phyloP scores from a whole-genome alignment of 2,329 filamentous ascomycete species.

The Calonectria crousiana region DNA sequence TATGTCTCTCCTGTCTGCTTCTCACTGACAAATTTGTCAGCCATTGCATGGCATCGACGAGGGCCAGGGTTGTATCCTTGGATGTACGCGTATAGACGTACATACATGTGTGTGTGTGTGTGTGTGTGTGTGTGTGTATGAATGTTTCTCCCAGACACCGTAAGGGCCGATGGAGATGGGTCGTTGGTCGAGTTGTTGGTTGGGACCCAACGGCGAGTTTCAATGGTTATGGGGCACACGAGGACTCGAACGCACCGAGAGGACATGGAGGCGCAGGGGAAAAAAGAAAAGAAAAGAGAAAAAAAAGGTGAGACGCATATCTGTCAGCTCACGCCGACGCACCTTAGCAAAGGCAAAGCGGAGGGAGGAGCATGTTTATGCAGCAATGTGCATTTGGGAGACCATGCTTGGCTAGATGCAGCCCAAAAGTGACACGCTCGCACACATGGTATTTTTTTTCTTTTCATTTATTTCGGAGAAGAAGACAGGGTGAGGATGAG shows the following conservation, averaged over 20 bases:
- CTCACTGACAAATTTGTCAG: not conserved
- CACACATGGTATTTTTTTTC: not conserved
- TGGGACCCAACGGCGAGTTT: not conserved
- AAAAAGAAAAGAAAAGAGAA: too few relatives aligned
- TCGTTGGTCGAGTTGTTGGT: not conserved
- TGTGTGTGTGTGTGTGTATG: not conserved
- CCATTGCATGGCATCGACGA: not conserved
- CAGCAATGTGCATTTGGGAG: not conserved
- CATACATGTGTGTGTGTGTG: not conserved
- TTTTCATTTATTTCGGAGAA: not conserved
- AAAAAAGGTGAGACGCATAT: constrained; percentile 7
- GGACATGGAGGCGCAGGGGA: not conserved
- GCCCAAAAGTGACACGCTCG: not conserved
- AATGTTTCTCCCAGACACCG: not conserved
- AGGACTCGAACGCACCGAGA: not conserved
- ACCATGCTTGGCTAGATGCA: not conserved
- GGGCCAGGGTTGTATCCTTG: not conserved
- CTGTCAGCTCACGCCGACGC: constrained; percentile 19
- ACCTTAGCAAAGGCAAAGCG: not conserved
- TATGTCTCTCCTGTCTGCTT: not conserved
- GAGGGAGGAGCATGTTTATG: not conserved
- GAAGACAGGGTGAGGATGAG: not conserved
- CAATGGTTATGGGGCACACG: not conserved
- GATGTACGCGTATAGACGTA: not conserved
- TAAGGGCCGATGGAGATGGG: not conserved